Evolutionary conservation across 2,329 filamentous ascomycete species (phyloP).

Genomic region (Claviceps sorghi): DNA sequence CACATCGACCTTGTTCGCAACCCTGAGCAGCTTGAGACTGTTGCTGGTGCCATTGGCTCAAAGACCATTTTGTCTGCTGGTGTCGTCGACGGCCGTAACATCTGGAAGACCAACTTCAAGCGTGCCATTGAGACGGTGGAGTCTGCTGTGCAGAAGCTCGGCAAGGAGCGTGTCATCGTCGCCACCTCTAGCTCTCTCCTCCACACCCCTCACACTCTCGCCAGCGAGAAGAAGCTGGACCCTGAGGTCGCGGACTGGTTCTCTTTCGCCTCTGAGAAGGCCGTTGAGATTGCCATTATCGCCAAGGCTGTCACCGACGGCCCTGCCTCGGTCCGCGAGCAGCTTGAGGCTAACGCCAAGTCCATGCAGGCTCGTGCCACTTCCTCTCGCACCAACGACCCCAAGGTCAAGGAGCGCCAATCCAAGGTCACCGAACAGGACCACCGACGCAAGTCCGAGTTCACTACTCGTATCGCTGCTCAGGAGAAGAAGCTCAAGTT

Average conservation of each 20-base stretch:
- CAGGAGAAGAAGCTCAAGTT: constrained; percentile 90
- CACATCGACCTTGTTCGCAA: constrained; percentile 96
- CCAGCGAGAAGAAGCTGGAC: constrained; percentile 96
- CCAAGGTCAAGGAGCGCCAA: constrained; percentile 93
- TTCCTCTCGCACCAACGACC: constrained; percentile 92
- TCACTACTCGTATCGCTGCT: constrained; percentile 69
- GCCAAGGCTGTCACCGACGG: constrained; percentile 95
- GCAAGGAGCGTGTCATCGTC: constrained; percentile 94
- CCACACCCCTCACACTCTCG: constrained; percentile 95
- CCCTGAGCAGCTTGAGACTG: constrained; percentile 88
- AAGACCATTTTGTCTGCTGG: constrained; percentile 86
- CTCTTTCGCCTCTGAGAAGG: constrained; percentile 94
- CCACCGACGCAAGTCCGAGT: constrained; percentile 88
- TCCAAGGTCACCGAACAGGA: constrained; percentile 66
- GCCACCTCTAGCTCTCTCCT: constrained; percentile 95
- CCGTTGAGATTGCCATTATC: constrained; percentile 75
- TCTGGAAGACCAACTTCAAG: constrained; percentile 99
- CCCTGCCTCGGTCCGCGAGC: constrained; percentile 67
- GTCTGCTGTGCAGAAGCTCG: constrained; percentile 81
- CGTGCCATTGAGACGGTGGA: constrained; percentile 82
- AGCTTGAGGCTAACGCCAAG: constrained; percentile 95
- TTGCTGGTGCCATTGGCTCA: constrained; percentile 67
- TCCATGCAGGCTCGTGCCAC: constrained; percentile 81
- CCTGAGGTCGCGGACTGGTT: constrained; percentile 94
- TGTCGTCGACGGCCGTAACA: constrained; percentile 98